phyloP scores from a whole-genome alignment of 2,329 filamentous ascomycete species.

The Hypocrella siamensis region DNA sequence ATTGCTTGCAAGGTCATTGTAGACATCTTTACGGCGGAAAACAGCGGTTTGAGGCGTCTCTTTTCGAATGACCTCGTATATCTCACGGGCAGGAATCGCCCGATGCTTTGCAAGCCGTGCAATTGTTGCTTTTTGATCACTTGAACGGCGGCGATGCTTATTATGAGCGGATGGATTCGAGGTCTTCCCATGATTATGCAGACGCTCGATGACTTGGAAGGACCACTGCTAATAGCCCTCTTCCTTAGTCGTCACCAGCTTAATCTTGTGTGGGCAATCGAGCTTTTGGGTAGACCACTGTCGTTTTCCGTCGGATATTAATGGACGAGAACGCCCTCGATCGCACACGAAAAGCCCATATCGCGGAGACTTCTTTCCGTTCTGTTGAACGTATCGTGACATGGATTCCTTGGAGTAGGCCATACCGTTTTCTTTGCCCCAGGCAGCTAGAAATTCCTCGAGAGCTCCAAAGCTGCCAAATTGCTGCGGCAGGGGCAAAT shows the following conservation, averaged over 20 bases:
- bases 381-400: neutral
- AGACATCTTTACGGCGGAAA: neutral
- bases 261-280: neutral
- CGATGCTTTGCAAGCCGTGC: neutral
- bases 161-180: neutral
- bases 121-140: neutral
- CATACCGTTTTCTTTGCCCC: neutral
- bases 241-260: neutral
- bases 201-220: neutral
- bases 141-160: neutral
- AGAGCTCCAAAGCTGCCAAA: neutral
- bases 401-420: neutral
- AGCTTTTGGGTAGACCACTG: neutral
- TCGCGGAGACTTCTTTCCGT: neutral
- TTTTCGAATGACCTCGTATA: neutral
- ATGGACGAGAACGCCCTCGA: neutral
- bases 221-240: neutral
- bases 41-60: neutral
- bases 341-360: neutral
- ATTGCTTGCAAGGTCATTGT: neutral
- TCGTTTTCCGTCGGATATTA: neutral
- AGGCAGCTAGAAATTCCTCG: neutral
- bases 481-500: neutral
- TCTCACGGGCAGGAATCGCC: neutral
- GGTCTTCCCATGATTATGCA: neutral